phyloP scores from a whole-genome alignment of 2,329 filamentous ascomycete genomes.

The Diaporthe batatas region DNA sequence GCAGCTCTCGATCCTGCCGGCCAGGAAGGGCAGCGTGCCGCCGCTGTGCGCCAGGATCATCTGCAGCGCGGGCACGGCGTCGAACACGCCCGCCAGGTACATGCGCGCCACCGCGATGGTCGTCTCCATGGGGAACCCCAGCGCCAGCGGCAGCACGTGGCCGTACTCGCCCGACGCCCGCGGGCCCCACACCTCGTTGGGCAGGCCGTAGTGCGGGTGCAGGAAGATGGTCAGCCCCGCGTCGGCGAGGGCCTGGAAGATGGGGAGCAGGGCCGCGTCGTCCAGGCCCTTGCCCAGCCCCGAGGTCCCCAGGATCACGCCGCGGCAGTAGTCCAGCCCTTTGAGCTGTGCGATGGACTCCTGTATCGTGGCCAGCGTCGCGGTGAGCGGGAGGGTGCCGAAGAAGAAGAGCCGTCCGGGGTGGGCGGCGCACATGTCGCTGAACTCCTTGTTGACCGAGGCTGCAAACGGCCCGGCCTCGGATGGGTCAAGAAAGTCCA shows the following conservation, averaged over 20 bases:
- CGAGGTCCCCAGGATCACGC: constrained; percentile 89
- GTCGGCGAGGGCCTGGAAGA: constrained; percentile 78
- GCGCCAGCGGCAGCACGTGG: constrained; percentile 85
- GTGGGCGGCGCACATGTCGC: constrained; percentile 75
- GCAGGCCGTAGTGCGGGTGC: constrained; percentile 93
- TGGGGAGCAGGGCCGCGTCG: constrained; percentile 77
- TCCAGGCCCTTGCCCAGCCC: constrained; percentile 86
- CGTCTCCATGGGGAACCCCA: constrained; percentile 93
- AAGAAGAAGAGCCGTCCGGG: constrained; percentile 84
- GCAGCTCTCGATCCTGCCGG: constrained; percentile 89
- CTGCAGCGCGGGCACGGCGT: constrained; percentile 75
- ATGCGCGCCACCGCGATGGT: constrained; percentile 91
- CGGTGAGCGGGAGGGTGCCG: constrained; percentile 83
- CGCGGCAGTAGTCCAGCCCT: constrained; percentile 76
- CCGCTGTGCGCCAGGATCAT: constrained; percentile 90
- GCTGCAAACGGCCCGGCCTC: constrained; percentile 74
- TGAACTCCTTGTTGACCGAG: constrained; percentile 83
- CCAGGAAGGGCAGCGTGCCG: constrained; percentile 89
- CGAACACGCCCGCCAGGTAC: constrained; percentile 89
- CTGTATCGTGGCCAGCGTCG: constrained; percentile 71
- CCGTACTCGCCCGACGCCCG: constrained; percentile 78
- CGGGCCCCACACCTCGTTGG: constrained; percentile 82
- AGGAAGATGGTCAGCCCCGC: constrained; percentile 80
- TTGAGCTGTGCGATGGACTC: constrained; percentile 74
- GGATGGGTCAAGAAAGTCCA: constrained; percentile 79